Percentiles rank a stretch among this genome's conserved stretches.
phyloP scores from a whole-genome alignment of 2,329 filamentous ascomycete species.

The Cladosporium sp. region DNA sequence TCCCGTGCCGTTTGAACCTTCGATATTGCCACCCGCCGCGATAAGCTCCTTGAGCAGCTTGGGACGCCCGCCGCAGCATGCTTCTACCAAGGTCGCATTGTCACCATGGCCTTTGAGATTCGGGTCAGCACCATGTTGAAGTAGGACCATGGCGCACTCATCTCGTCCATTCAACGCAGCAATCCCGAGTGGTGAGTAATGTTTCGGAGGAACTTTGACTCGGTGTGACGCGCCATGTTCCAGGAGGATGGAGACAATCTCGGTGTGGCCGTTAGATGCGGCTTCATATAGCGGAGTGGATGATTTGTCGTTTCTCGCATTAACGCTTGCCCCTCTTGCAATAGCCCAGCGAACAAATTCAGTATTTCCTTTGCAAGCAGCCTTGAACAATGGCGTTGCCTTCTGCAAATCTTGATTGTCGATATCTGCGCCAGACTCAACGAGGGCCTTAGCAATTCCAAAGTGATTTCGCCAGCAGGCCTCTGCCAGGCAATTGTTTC shows the following conservation, averaged over 20 bases:
- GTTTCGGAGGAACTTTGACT: not conserved
- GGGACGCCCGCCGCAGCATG: slow-evolving; percentile 3
- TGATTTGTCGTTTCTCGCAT: not conserved
- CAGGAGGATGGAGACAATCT: not conserved
- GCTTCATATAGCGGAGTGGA: slow-evolving; percentile 6
- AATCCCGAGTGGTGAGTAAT: slow-evolving; percentile 1
- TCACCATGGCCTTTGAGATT: slow-evolving; percentile 5
- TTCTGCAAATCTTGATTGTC: slow-evolving; percentile 1
- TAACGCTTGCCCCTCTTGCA: not conserved
- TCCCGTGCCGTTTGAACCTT: not conserved
- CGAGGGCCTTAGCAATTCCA: not conserved
- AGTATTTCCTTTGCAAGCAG: not conserved
- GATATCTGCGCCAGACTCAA: slow-evolving; percentile 1
- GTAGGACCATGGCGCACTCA: not conserved
- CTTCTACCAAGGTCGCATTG: slow-evolving; percentile 4
- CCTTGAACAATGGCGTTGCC: not conserved
- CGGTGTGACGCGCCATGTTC: not conserved
- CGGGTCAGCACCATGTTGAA: slow-evolving; percentile 5
- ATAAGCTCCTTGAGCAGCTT: slow-evolving; percentile 8
- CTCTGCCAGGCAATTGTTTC: slow-evolving; percentile 1
- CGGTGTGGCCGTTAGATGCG: not conserved
- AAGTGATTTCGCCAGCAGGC: slow-evolving; percentile 6
- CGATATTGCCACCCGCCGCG: not conserved
- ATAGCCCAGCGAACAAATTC: slow-evolving; percentile 1
- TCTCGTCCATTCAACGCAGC: slow-evolving; percentile 3